phyloP scores from a whole-genome alignment of 441 rosid species.

The Populus tomentosa region DNA sequence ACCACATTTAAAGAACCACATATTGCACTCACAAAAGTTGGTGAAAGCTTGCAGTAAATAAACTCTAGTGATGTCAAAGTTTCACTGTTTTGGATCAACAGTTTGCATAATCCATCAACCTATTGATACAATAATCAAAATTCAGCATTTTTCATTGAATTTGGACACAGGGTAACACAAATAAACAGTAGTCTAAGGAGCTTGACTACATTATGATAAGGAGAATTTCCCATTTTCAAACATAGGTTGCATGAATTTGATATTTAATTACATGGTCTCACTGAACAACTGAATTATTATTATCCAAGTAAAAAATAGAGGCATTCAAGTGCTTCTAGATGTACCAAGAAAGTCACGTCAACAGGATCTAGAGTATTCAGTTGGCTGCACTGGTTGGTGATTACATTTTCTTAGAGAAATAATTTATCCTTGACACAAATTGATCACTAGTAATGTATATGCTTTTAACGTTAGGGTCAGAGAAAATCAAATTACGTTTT shows the following conservation, averaged over 20 bases:
- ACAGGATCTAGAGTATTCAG: too few species aligned
- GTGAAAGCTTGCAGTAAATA: slow-evolving; percentile 67
- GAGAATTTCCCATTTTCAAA: neutral
- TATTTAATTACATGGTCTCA: neutral
- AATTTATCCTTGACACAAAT: too few species aligned
- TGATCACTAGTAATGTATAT: too few species aligned
- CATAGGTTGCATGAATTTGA: neutral
- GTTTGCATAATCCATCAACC: slow-evolving; percentile 70
- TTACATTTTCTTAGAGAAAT: too few species aligned
- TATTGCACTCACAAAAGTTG: slow-evolving; percentile 44
- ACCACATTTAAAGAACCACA: slow-evolving; percentile 40
- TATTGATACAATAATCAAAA: slow-evolving; percentile 29
- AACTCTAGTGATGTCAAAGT: slow-evolving; percentile 70
- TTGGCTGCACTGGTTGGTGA: too few species aligned
- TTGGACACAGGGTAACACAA: neutral
- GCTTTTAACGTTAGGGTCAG: too few species aligned
- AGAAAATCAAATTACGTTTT: too few species aligned
- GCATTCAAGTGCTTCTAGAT: neutral
- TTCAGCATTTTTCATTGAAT: neutral
- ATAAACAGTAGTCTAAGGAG: neutral
- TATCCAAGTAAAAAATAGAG: neutral
- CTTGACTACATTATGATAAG: neutral
- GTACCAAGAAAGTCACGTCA: neutral
- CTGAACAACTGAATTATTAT: neutral
- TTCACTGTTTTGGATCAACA: slow-evolving; percentile 56